Percentiles rank a stretch among this genome's conserved stretches.
Conservation (phyloP, 306 rosid genomes). For the Sophora flavescens region DNA sequence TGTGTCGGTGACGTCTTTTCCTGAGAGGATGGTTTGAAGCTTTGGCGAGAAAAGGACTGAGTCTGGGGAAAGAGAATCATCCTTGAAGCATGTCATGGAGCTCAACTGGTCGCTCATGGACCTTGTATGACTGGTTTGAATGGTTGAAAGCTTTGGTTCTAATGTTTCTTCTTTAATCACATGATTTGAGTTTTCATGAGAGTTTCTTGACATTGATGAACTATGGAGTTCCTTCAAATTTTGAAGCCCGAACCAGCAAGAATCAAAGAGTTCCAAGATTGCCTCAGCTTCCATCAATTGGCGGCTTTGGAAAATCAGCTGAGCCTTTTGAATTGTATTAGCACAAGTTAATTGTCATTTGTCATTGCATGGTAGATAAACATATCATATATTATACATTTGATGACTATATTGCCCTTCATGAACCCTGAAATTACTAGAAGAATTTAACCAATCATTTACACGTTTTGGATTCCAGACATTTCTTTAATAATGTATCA, state of each 20-base stretch:
- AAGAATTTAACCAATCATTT: slow-evolving; percentile 48
- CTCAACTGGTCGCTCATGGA: slow-evolving; percentile 75
- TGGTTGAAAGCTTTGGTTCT: slow-evolving; percentile 46
- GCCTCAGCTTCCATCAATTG: slow-evolving; percentile 72
- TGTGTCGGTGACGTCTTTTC: slow-evolving; percentile 54
- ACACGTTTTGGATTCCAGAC: slow-evolving; percentile 58
- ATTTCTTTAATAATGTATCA: background rate
- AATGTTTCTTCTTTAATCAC: slow-evolving; percentile 38
- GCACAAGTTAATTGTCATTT: slow-evolving; percentile 22
- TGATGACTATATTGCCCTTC: slow-evolving; percentile 53
- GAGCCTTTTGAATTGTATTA: slow-evolving; percentile 30
- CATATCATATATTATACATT: background rate
- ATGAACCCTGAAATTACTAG: slow-evolving; percentile 28
- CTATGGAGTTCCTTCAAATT: slow-evolving; percentile 46
- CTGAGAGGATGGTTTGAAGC: slow-evolving; percentile 62
- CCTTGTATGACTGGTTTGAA: slow-evolving; percentile 52
- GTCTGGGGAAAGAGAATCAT: slow-evolving; percentile 58
- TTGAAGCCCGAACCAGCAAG: slow-evolving; percentile 66
- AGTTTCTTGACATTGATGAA: slow-evolving; percentile 43
- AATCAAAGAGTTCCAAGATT: slow-evolving; percentile 65
- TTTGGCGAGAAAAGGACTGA: slow-evolving; percentile 55
- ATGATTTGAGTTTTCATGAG: slow-evolving; percentile 45
- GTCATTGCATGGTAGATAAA: slow-evolving; percentile 14
- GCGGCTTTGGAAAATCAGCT: slow-evolving; percentile 40
- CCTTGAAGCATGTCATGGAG: slow-evolving; percentile 55